These are phyloP conservation scores for Carallia pectinifolia DNA, from an alignment of 345 rosid genomes.

Conservation along the genomic window DNA sequence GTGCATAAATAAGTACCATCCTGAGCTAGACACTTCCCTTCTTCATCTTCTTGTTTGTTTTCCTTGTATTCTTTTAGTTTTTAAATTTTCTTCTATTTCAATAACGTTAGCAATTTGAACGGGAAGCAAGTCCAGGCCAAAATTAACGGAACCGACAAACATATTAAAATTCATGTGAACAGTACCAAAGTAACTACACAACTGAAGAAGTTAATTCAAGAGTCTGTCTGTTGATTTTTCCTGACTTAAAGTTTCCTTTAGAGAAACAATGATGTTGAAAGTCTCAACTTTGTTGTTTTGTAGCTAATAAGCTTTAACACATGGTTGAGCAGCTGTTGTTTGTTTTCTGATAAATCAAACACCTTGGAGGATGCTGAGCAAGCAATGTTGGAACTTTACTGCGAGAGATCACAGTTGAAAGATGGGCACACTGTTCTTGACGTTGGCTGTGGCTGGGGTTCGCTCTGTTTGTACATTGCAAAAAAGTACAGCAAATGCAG, in stretches of 20 bases:
- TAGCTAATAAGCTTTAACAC: neutral
- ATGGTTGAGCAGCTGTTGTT: slow-evolving; percentile 57
- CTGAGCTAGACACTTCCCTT: no score
- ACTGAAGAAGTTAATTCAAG: no score
- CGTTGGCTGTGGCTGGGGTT: slow-evolving; percentile 94
- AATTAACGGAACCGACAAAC: no score
- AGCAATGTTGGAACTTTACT: slow-evolving; percentile 68
- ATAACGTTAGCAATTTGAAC: no score
- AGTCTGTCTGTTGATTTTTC: no score
- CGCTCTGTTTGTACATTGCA: slow-evolving; percentile 70
- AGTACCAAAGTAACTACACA: neutral
- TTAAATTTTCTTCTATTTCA: no score
- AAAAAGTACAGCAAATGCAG: slow-evolving; percentile 62
- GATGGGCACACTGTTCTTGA: slow-evolving; percentile 82
- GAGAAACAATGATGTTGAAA: neutral
- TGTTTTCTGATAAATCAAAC: slow-evolving; percentile 49
- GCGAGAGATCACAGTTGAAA: slow-evolving; percentile 61
- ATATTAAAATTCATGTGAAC: neutral
- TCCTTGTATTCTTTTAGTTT: no score
- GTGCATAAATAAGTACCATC: no score
- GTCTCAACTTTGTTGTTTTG: neutral
- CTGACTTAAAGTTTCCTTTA: neutral
- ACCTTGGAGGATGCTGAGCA: slow-evolving; percentile 81
- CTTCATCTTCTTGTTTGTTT: no score
- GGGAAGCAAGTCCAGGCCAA: no score